Evolutionary conservation across 208 protist genomes (phyloP), one percentile per base, ranked within the genome.

Genomic region (Vickermania spadyakhi): DNA sequence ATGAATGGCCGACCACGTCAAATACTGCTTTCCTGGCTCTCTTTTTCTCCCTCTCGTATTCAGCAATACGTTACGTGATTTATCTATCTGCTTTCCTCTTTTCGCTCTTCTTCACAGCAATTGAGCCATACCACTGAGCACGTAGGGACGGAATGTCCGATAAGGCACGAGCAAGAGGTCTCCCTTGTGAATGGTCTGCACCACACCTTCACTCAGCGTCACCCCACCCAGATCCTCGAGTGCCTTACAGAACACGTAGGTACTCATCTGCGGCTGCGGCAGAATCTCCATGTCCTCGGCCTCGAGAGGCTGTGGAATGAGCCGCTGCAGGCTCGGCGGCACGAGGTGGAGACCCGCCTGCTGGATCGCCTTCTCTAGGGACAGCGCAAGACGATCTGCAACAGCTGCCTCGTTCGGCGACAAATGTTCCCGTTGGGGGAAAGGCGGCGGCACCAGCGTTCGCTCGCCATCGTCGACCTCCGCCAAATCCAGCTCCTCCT

Each of bases 161-260:
- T 91, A 92, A 0, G 88, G 85, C 30, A 89, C 79, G 5, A 94
- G 73, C 57, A 94, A 92, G 36, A 94, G 70, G 60, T 94, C 88
- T 0, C 82, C 84, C 4, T 77, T 74, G 45, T 75, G 74, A 22
- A 94, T 79, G 3, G 65, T 70, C 30, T 88, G 88, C 69, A 73
- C 81, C 13, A 78, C 76, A 13, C 76, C 80, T 55, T 91, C 80
- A n/a, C 72, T 74, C 2, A 94, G 66, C 50, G 76, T 60, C 30
- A 94, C 84, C 2, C 82, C 75, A 25, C 84, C 88, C 1, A 94
- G 56, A 50, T 94, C 84, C 22, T 86, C 80, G 7, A 92, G 70
- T 5, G 83, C 83, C 1, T 87, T 66, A 27, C 80, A 81, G 65
- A 94, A 92, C 3, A 94, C 84, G 52, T 94, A 94, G 18, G 66